Evolutionary conservation across 768 basidiomycete genomes (phyloP), one percentile per base, ranked within the genome.

Genomic region (Lactarius sanguifluus): DNA sequence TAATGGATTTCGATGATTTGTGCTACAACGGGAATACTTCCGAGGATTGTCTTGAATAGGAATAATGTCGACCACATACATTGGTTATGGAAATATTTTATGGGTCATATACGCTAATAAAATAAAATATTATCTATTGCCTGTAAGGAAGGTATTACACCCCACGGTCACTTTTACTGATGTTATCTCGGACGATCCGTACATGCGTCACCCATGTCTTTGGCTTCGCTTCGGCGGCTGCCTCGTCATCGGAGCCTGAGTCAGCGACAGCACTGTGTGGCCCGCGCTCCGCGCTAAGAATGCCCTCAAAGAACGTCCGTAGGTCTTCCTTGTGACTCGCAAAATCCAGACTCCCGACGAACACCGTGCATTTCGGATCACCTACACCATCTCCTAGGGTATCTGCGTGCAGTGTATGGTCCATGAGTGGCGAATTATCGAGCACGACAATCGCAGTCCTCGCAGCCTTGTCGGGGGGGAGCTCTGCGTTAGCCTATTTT

Each of bases 291-390:
- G 82, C 79, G 47, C 79, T 82, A 20, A 98, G 76, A 38, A 94
- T 73, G 5, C 81, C 83, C 76, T 98, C 96, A 62, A 97, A 96
- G 76, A 93, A 97, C 5, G 80, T 82, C 34, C 97, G 78, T 52
- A 99, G 73, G 73, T 95, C 93, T 74, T 96, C 92, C 73, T 98
- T 96, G 73, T 88, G 90, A 72, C 90, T 87, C 43, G 87, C 90
- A 75, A 97, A 97, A 73, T 97, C 95, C 66, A 99, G 80, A 71
- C 91, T 95, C 6, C 96, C 96, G 2, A 99, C 88, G 72, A 98
- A 98, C 30, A 98, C 74, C 16, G 89, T 92, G 67, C 85, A 79
- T 73, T 91, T 92, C 15, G 94, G 92, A 73, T 98, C 90, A 0
- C 81, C 78, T 18, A 78, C 71, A 56, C 70, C 71, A 36, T 75